Conservation (phyloP, 2,329 filamentous ascomycete species). For the Colletotrichum sp. region DNA sequence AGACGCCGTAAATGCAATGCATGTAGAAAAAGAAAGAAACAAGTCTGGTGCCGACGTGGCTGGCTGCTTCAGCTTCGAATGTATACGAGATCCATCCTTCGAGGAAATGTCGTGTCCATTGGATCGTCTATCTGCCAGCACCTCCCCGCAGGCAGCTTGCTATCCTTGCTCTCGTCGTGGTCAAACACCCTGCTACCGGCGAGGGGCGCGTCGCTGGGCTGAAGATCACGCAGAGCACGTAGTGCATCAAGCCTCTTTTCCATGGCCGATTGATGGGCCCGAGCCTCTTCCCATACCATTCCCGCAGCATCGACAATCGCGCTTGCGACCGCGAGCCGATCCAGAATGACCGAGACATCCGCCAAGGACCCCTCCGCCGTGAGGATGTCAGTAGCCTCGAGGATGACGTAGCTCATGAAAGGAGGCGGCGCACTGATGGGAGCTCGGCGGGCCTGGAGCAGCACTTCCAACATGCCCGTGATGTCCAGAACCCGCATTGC, state of each 20-base stretch:
- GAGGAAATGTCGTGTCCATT: slow-evolving; percentile 38
- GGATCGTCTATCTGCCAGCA: slow-evolving; percentile 41
- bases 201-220: slow-evolving; percentile 28
- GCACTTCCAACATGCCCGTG: slow-evolving; percentile 42
- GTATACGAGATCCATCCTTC: slow-evolving; percentile 43
- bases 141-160: slow-evolving; percentile 23
- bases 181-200: slow-evolving; percentile 36
- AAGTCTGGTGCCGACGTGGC: neutral
- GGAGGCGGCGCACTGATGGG: slow-evolving; percentile 57
- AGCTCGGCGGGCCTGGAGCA: slow-evolving; percentile 35
- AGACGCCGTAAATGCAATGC: slow-evolving; percentile 15
- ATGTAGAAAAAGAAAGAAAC: neutral
- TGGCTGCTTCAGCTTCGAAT: neutral
- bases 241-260: slow-evolving; percentile 40
- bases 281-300: slow-evolving; percentile 64
- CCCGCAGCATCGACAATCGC: slow-evolving; percentile 61
- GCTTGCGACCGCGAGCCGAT: slow-evolving; percentile 57
- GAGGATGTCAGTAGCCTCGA: slow-evolving; percentile 70
- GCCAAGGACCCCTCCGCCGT: slow-evolving; percentile 62
- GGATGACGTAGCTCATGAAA: slow-evolving; percentile 65
- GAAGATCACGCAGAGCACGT: slow-evolving; percentile 36
- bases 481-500: slow-evolving; percentile 58
- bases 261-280: slow-evolving; percentile 54
- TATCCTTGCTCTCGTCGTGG: slow-evolving; percentile 31
- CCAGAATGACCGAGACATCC: slow-evolving; percentile 56